Base-by-base conservation (phyloP, 2,329 filamentous ascomycete genomes). In the Claviceps sp. region DNA sequence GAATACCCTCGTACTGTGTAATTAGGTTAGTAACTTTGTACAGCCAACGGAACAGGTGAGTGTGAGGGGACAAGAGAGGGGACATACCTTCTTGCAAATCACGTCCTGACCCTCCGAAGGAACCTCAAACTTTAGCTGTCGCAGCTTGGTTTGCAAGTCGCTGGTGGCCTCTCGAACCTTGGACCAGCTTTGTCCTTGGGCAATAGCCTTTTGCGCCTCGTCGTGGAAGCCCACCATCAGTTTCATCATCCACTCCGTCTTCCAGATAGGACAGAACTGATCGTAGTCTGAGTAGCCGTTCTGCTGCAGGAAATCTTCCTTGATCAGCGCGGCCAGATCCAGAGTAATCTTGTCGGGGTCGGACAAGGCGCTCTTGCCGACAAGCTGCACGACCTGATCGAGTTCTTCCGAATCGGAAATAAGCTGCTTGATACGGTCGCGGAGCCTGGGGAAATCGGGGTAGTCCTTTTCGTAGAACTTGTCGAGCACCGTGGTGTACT, bases 171-270 rank as follows among this genome's bases (percentile, higher is more conserved):
- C 93, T 60, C 91, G 83, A 52, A 98, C 85, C 79, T 95, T 96
- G 65, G 76, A 74, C 93, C 93, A 98, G 70, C 75, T 85, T 71
- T 91, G 86, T 55, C 93, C 93, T 69, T 95, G 89, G 5, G 86
- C 78, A 65, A 98, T 80, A 6, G 89, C 89, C 80, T 96, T 97
- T 69, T 97, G 91, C 24, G 89, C 84, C 75, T 98, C 93, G 63
- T 98, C 94, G 67, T 96, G 89, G 80, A 91, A 98, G 54, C 85
- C 87, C 77, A 98, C 87, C 83, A 98, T 97, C 58, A 89, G 85
- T 80, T 95, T 96, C 93, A 98, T 98, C 93, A 98, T 97, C 85
- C 93, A 98, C 69, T 95, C 87, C 0, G 93, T 98, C 84, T 98
- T 98, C 93, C 93, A 98, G 64, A 98, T 80, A 48, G 93, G 93